Evolutionary conservation across 179 eudicot species (phyloP).

Genomic region (Pouteria campechiana): DNA sequence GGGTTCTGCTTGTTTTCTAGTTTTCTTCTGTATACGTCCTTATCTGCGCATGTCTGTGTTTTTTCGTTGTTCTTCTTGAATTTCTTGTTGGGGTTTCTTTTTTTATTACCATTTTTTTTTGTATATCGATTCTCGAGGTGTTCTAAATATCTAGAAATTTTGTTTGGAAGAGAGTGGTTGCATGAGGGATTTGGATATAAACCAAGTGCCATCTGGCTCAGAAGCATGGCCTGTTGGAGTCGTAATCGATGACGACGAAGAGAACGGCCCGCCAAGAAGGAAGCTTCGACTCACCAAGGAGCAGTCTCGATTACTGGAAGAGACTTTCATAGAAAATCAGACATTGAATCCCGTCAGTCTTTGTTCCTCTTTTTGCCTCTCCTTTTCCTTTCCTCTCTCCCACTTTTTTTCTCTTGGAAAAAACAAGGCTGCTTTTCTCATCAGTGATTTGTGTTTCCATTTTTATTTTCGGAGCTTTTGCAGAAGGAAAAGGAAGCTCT

Average conservation of each 20-base stretch:
- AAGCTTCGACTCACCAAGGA: conserved; percentile 41
- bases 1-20: background rate
- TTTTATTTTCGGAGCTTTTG: background rate
- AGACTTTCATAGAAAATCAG: conserved; percentile 26
- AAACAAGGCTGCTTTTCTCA: too few relatives aligned
- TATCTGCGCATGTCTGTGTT: conserved; percentile 2
- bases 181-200: conserved; percentile 30
- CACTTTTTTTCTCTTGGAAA: background rate
- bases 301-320: conserved; percentile 42
- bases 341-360: conserved; percentile 34
- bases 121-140: background rate
- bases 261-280: conserved; percentile 26
- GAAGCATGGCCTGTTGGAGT: conserved; percentile 16
- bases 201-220: conserved; percentile 21
- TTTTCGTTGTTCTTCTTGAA: background rate
- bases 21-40: background rate
- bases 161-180: background rate
- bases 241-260: conserved; percentile 15
- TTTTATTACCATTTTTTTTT: background rate
- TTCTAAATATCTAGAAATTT: background rate
- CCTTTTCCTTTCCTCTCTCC: background rate
- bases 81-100: background rate
- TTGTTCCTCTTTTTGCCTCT: background rate
- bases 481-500: conserved; percentile 38
- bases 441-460: too few relatives aligned